These are phyloP conservation scores for Jackrogersella multiformis DNA, from an alignment of 495 filamentous ascomycete genomes.

Conservation along the genomic window DNA sequence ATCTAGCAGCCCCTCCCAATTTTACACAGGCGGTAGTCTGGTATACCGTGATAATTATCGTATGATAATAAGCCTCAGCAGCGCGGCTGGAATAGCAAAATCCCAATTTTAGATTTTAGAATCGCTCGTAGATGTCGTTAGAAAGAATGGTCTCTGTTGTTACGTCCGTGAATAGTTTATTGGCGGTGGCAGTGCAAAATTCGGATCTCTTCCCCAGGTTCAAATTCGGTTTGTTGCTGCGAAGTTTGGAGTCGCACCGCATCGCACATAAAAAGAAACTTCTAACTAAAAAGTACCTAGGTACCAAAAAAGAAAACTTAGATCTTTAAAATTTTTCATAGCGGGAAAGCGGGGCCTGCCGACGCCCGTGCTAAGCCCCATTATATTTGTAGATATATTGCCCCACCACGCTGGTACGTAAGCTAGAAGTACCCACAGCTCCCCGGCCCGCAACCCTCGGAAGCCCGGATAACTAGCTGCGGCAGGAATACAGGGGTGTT, in stretches of 20 bases:
- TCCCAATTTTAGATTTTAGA: background rate
- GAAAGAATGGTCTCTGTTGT: too few relatives aligned
- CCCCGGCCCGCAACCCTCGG: background rate
- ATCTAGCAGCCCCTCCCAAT: background rate
- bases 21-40: background rate
- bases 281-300: background rate
- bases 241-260: conserved; percentile 21
- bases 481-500: background rate
- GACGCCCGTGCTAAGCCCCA: conserved; percentile 21
- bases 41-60: background rate
- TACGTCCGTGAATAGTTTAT: background rate
- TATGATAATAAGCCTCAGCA: background rate
- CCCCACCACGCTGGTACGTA: background rate
- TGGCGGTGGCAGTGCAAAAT: conserved; percentile 28
- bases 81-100: background rate
- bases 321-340: conserved; percentile 21
- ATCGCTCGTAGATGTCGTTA: background rate
- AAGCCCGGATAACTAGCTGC: conserved; percentile 1
- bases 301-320: too few relatives aligned
- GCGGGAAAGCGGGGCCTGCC: conserved; percentile 7
- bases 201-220: conserved; percentile 1
- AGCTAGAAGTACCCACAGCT: background rate
- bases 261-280: background rate
- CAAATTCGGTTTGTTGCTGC: too few relatives aligned
- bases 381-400: too few relatives aligned